Evolutionary conservation across 139 green algal genomes (phyloP), one percentile per base, ranked within the genome.

Genomic region (Chlorella sp.): DNA sequence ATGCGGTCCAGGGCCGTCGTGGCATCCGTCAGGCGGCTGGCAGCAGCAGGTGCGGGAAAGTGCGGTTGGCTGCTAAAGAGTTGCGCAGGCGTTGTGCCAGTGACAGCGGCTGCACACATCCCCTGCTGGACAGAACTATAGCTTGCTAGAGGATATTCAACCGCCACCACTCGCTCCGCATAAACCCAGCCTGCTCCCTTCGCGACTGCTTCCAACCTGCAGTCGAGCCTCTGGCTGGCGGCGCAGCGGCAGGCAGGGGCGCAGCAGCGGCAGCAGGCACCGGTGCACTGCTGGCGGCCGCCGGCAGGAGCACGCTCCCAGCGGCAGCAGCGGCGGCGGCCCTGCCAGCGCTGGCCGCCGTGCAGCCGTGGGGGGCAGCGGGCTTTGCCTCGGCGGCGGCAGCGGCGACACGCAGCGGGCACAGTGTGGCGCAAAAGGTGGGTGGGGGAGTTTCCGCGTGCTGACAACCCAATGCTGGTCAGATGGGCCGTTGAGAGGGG

Each of bases 401-500:
- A 11, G 38, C 48, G 16, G 40, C 77, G 7, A 32, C 43, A 17
- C 72, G 44, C 72, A 78, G 72, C 72, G 77, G 77, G 28, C 77
- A 83, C 40, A 73, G 77, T 30, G 41, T 83, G 38, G 77, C 77
- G 58, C 77, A 83, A 20, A 83, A 83, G 77, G 77, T 56, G 77
- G 22, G 77, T 14, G 30, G 9, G n/a, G n/a, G n/a, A n/a, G n/a
- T n/a, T n/a, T n/a, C n/a, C n/a, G n/a, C n/a, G n/a, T n/a, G n/a
- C n/a, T n/a, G n/a, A n/a, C n/a, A n/a, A n/a, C n/a, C n/a, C n/a
- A n/a, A n/a, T n/a, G n/a, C n/a, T n/a, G n/a, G n/a, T n/a, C n/a
- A n/a, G n/a, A n/a, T n/a, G n/a, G n/a, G n/a, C n/a, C n/a, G n/a
- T n/a, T n/a, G n/a, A n/a, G n/a, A n/a, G n/a, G n/a, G n/a, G n/a